Conservation (phyloP, 1,139 yeast species). For the Hyphopichia fennica region DNA sequence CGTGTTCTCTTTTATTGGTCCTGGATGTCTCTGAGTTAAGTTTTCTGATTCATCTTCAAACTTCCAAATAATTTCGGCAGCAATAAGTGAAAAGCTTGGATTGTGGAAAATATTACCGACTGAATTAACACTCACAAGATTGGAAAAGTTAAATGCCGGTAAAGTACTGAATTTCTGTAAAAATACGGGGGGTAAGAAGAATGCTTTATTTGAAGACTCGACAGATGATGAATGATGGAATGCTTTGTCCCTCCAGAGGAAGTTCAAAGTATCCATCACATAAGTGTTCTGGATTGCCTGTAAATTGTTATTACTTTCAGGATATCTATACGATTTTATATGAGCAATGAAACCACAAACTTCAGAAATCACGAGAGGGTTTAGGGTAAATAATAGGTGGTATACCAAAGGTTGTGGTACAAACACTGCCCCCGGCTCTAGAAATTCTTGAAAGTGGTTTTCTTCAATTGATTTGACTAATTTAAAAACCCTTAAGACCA, state of each 20-base stretch:
- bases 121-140: constrained; percentile 24
- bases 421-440: constrained; percentile 17
- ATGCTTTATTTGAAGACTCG: constrained; percentile 28
- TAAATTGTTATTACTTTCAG: constrained; percentile 16
- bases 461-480: constrained; percentile 11
- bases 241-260: constrained; percentile 56
- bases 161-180: constrained; percentile 38
- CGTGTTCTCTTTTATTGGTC: constrained; percentile 42
- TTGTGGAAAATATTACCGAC: constrained; percentile 55
- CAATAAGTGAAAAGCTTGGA: constrained; percentile 52
- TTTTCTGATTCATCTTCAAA: constrained; percentile 43
- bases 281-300: constrained; percentile 50
- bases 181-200: constrained; percentile 42
- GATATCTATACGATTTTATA: constrained; percentile 32
- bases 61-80: constrained; percentile 44
- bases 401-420: constrained; percentile 42
- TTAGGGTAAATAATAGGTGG: constrained; percentile 32
- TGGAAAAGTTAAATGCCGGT: constrained; percentile 21
- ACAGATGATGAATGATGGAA: constrained; percentile 16
- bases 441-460: constrained; percentile 5
- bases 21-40: constrained; percentile 39
- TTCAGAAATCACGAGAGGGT: constrained; percentile 47
- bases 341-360: constrained; percentile 50
- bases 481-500: constrained; percentile 10
- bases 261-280: constrained; percentile 60